A percentile compares a stretch with the other conserved stretches of the same genome.
These are phyloP conservation scores for Stevia rebaudiana DNA, from an alignment of 140 eudicot genomes.

Conservation along the genomic window DNA sequence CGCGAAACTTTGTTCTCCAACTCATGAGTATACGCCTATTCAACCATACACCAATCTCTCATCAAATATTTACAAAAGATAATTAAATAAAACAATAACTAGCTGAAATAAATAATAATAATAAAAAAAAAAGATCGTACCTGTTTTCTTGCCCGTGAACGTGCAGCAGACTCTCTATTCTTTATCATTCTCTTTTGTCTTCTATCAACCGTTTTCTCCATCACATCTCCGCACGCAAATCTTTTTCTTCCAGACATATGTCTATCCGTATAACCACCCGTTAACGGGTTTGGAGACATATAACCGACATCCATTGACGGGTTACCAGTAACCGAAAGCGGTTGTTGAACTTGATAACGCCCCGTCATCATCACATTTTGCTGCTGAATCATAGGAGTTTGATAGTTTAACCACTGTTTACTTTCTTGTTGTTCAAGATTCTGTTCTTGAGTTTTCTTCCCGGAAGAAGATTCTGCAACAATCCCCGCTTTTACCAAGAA, in stretches of 20 bases:
- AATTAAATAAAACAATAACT: not conserved
- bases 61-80: constrained; percentile 2
- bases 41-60: constrained; percentile 7
- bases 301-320: constrained; percentile 15
- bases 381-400: constrained; percentile 14
- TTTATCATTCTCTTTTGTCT: constrained; percentile 52
- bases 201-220: constrained; percentile 46
- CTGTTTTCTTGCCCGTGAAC: constrained; percentile 49
- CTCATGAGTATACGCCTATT: constrained; percentile 81
- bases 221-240: constrained; percentile 23
- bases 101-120: not conserved
- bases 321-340: constrained; percentile 1
- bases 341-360: constrained; percentile 27
- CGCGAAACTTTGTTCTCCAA: constrained; percentile 66
- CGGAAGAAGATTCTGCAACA: constrained; percentile 28
- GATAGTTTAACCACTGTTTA: constrained; percentile 18
- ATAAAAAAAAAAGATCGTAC: constrained; percentile 5
- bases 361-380: constrained; percentile 22
- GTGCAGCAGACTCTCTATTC: constrained; percentile 51
- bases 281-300: constrained; percentile 33
- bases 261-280: constrained; percentile 13
- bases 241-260: constrained; percentile 25
- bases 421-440: constrained; percentile 12
- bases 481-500: constrained; percentile 42
- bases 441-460: constrained; percentile 8